Conservation (phyloP, 768 basidiomycete species). For the Russula vinacea region DNA sequence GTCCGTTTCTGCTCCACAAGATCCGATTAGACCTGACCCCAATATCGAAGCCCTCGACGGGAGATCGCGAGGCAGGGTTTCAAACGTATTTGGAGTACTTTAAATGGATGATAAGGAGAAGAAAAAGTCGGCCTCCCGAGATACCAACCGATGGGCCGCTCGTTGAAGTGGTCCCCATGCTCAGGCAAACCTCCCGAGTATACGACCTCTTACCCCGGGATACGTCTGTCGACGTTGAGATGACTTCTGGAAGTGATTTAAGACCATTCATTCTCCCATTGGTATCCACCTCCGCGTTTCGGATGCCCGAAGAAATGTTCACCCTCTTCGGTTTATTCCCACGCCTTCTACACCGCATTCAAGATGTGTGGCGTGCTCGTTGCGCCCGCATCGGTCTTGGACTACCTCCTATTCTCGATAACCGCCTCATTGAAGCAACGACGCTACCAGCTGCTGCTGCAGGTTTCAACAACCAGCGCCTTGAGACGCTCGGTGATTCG, state of each 20-base stretch:
- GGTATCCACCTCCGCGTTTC: conserved; percentile 52
- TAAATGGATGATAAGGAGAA: conserved; percentile 48
- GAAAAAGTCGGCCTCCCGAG: conserved; percentile 40
- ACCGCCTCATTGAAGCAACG: conserved; percentile 66
- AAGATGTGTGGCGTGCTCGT: conserved; percentile 59
- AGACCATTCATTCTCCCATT: conserved; percentile 40
- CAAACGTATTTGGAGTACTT: conserved; percentile 62
- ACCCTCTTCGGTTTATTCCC: conserved; percentile 52
- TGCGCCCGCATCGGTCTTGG: conserved; percentile 51
- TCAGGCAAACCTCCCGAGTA: conserved; percentile 42
- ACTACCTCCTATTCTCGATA: conserved; percentile 56
- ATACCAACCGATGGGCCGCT: conserved; percentile 59
- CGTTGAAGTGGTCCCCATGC: conserved; percentile 50
- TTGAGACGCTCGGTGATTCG: conserved; percentile 86
- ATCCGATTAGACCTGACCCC: conserved; percentile 68
- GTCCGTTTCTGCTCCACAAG: conserved; percentile 51
- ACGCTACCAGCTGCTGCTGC: conserved; percentile 65
- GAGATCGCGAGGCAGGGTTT: conserved; percentile 47
- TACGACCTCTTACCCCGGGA: conserved; percentile 38
- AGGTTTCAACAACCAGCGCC: conserved; percentile 75
- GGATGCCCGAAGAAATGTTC: conserved; percentile 47
- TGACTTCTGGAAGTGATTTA: conserved; percentile 10
- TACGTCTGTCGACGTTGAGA: conserved; percentile 19
- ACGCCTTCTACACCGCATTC: conserved; percentile 61
- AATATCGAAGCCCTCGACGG: conserved; percentile 51